phyloP scores from a whole-genome alignment of 345 rosid genomes.

The Eucalyptus pumila region DNA sequence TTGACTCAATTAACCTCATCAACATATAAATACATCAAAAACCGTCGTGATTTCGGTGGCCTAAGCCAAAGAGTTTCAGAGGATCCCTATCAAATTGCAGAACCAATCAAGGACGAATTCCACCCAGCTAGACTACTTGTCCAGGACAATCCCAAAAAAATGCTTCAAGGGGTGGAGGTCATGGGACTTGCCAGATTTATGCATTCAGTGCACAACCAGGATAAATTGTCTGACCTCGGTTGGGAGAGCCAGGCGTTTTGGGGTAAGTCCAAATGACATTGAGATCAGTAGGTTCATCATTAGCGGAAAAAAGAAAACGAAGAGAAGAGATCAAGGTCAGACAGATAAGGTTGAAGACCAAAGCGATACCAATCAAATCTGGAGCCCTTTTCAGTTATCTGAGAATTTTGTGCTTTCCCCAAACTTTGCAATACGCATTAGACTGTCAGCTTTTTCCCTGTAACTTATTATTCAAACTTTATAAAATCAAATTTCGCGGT shows the following conservation, averaged over 20 bases:
- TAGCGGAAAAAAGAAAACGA: background rate
- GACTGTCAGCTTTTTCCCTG: background rate
- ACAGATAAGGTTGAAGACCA: background rate
- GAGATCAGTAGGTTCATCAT: background rate
- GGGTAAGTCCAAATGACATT: too few relatives aligned
- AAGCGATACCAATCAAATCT: background rate
- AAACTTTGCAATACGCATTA: background rate
- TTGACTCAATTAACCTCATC: background rate
- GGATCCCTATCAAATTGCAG: too few relatives aligned
- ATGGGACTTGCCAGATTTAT: background rate
- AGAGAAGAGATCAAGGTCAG: background rate
- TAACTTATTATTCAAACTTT: background rate
- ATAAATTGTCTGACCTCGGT: background rate
- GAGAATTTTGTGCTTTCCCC: background rate
- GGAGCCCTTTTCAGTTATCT: background rate
- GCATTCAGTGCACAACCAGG: background rate
- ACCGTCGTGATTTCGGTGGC: rapidly evolving
- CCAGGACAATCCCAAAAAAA: background rate
- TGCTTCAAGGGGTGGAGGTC: background rate
- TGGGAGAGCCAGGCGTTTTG: background rate
- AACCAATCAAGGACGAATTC: too few relatives aligned
- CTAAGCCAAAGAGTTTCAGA: too few relatives aligned
- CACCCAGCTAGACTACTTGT: too few relatives aligned
- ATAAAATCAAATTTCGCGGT: background rate
- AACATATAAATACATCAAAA: background rate